These are phyloP conservation scores for Nicotiana benthamiana DNA, from an alignment of 257 asterid genomes.

Conservation along the genomic window DNA sequence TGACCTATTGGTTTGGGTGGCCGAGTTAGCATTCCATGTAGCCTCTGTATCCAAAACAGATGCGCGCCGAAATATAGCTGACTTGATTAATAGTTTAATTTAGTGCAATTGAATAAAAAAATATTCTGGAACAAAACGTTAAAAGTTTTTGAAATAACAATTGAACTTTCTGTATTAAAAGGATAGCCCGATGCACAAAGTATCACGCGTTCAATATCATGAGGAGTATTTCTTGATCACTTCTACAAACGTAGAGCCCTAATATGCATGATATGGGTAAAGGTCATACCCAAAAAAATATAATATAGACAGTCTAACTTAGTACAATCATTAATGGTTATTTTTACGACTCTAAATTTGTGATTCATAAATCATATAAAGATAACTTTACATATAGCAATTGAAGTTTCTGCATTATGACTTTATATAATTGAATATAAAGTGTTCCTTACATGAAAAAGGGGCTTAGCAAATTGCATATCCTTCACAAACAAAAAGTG, in stretches of 20 bases:
- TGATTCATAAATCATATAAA: rapidly evolving
- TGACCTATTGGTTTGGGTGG: too few relatives aligned
- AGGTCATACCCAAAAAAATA: too few relatives aligned
- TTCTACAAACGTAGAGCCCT: too few relatives aligned
- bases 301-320: too few relatives aligned
- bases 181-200: too few relatives aligned
- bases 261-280: too few relatives aligned
- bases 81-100: too few relatives aligned
- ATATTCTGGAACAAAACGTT: neutral
- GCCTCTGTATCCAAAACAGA: too few relatives aligned
- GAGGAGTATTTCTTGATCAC: too few relatives aligned
- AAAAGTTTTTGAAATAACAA: neutral
- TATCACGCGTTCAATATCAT: too few relatives aligned
- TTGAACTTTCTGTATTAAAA: neutral
- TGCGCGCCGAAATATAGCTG: neutral
- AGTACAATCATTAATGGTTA: rapidly evolving
- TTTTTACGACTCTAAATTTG: rapidly evolving
- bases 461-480: neutral
- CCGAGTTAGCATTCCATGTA: too few relatives aligned
- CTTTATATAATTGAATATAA: neutral
- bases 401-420: neutral
- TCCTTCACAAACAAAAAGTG: neutral
- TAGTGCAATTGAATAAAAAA: neutral
- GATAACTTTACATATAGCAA: too few relatives aligned
- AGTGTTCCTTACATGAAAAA: neutral